A percentile compares a stretch with the other conserved stretches of the same genome.
These are phyloP conservation scores for Lichtheimia ornata DNA, from an alignment of 371 early-diverging fungal species.

Conservation along the genomic window DNA sequence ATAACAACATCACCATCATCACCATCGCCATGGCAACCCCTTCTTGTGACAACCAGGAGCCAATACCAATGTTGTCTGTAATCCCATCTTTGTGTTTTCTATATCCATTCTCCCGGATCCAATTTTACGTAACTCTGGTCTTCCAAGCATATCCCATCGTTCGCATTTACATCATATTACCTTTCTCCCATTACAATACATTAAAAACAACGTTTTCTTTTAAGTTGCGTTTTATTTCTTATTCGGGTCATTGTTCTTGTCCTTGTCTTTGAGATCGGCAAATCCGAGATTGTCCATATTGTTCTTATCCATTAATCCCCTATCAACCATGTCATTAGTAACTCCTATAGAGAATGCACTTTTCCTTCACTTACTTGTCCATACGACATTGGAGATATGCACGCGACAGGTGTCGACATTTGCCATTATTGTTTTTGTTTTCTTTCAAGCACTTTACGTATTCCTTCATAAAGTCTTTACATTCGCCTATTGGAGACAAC, in stretches of 20 bases:
- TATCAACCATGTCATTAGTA: slow-evolving; percentile 14
- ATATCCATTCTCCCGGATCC: neutral
- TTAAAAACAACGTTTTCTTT: neutral
- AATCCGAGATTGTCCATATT: slow-evolving; percentile 74
- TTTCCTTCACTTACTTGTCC: slow-evolving; percentile 61
- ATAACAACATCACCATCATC: neutral
- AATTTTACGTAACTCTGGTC: too few species aligned
- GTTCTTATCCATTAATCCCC: slow-evolving; percentile 73
- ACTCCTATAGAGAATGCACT: neutral
- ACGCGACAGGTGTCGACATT: slow-evolving; percentile 71
- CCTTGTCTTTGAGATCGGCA: slow-evolving; percentile 37
- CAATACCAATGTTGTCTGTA: too few species aligned
- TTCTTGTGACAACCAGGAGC: too few species aligned
- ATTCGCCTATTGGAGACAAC: slow-evolving; percentile 59
- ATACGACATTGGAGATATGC: slow-evolving; percentile 82
- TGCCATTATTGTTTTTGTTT: slow-evolving; percentile 65
- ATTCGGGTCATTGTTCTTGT: neutral
- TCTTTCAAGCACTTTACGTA: slow-evolving; percentile 75
- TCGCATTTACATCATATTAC: neutral
- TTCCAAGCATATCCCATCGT: too few species aligned
- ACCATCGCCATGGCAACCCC: too few species aligned
- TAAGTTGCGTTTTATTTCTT: neutral
- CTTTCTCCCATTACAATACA: neutral
- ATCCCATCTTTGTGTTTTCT: neutral
- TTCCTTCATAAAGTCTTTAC: slow-evolving; percentile 67